A percentile compares a stretch with the other conserved stretches of the same genome.
Conservation (phyloP, 345 rosid genomes). For the Citrus sinensis region DNA sequence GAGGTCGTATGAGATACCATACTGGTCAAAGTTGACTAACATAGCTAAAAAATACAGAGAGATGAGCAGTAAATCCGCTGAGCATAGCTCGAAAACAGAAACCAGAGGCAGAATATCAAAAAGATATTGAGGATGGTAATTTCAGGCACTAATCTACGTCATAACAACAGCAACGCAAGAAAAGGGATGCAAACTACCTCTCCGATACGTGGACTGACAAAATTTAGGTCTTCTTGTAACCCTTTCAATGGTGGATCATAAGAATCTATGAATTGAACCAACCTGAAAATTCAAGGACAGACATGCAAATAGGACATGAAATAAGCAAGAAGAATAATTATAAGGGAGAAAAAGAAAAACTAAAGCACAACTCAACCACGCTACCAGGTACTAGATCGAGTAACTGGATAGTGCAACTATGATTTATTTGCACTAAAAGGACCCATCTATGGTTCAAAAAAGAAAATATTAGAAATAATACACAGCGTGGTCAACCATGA, state of each 20-base stretch:
- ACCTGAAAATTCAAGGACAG: constrained; percentile 44
- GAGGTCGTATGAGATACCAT: background rate
- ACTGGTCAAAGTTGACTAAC: constrained; percentile 2
- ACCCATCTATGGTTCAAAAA: background rate
- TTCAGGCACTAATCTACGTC: background rate
- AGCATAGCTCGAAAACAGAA: background rate
- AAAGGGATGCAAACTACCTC: constrained; percentile 58
- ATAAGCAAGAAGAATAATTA: background rate
- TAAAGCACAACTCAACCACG: background rate
- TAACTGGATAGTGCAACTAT: background rate
- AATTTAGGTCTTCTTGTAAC: constrained; percentile 94
- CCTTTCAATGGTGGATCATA: constrained; percentile 98
- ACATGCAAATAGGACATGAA: background rate
- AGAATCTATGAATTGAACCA: constrained; percentile 94
- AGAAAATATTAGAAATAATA: background rate
- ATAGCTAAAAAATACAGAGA: background rate
- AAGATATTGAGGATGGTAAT: background rate
- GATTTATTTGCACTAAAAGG: background rate
- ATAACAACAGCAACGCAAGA: background rate
- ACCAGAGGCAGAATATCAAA: background rate
- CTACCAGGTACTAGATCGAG: background rate
- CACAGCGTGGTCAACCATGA: background rate
- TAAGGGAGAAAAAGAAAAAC: background rate
- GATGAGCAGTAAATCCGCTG: background rate
- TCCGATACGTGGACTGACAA: constrained; percentile 98